Evolutionary conservation across 2,329 filamentous ascomycete genomes (phyloP), one percentile per base, ranked within the genome.

Genomic region (Didymella keratinophila): DNA sequence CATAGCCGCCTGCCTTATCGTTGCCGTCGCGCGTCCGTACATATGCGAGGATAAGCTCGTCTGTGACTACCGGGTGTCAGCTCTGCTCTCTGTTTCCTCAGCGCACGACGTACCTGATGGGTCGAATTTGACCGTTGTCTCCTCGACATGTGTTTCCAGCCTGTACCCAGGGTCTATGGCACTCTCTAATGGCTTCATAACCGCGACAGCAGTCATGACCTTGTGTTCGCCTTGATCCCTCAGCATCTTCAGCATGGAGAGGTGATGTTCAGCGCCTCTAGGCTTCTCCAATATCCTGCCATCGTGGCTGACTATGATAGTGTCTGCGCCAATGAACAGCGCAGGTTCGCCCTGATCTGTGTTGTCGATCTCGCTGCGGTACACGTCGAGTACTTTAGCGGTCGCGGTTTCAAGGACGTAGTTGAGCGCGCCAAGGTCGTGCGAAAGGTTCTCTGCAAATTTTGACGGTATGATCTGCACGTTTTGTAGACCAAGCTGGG

Each of bases 1-100:
- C 95, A 77, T 99, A 99, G 0, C 95, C 95, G 2, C 95, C 95
- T 0, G 95, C 95, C 82, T 98, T 99, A 78, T 98, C 95, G 11
- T 87, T 93, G 2, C 95, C 95, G 81, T 99, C 95, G 54, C 94
- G 84, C 21, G 94, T 97, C 71, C 83, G 85, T 57, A 93, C 89
- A 73, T 93, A 93, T 52, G 85, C 86, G 67, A 92, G 81, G 58
- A 98, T 88, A 66, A 97, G 85, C 59, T 96, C 93, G 79, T 99
- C 94, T 14, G 87, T 87, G 4, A 89, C 82, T 77, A 61, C 30
- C 16, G 56, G 18, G 1, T 53, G 51, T 70, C 32, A 68, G 61
- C 27, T 18, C 21, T 25, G 23, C 10, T n/a, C 9, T 16, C 27
- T n/a, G 21, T 1, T 3, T 6, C 16, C 0, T 9, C 10, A 0